Conservation (phyloP, 805 yeast genomes). For the Kazachstania bromeliacearum region DNA sequence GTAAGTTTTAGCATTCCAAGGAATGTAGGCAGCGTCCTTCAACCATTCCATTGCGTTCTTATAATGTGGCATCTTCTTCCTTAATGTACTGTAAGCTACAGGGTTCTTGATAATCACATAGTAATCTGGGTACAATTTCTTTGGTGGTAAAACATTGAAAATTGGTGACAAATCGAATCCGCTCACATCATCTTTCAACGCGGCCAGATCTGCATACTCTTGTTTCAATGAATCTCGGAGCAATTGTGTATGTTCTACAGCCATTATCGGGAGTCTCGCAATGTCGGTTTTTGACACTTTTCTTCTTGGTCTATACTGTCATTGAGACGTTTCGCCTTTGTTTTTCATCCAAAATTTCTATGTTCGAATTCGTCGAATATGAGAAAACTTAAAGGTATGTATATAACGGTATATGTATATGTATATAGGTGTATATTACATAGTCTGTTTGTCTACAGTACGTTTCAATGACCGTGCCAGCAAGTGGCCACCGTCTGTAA, state of each 20-base stretch:
- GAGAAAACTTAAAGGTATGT: too few relatives aligned
- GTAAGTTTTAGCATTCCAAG: constrained; percentile 84
- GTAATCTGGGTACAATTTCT: constrained; percentile 63
- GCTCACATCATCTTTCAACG: constrained; percentile 19
- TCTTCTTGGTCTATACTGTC: too few relatives aligned
- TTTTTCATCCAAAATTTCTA: too few relatives aligned
- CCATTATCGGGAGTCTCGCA: too few relatives aligned
- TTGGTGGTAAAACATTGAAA: constrained; percentile 46
- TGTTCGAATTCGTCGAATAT: too few relatives aligned
- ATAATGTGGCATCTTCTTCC: constrained; percentile 51
- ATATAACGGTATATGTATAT: too few relatives aligned
- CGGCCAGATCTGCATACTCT: constrained; percentile 18
- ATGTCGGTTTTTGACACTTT: too few relatives aligned
- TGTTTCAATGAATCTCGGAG: constrained; percentile 3
- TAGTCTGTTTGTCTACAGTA: too few relatives aligned
- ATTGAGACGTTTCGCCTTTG: too few relatives aligned
- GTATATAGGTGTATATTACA: too few relatives aligned
- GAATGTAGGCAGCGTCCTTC: constrained; percentile 69
- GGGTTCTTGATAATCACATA: constrained; percentile 71
- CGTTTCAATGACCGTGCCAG: too few relatives aligned
- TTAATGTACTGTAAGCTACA: constrained; percentile 68
- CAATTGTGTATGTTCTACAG: neutral
- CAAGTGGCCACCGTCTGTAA: constrained; percentile 59
- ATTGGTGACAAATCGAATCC: constrained; percentile 25
- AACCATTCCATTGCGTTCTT: constrained; percentile 57